These are phyloP conservation scores for Platanthera guangdongensis DNA, from an alignment of 106 monocot species.

Conservation along the genomic window DNA sequence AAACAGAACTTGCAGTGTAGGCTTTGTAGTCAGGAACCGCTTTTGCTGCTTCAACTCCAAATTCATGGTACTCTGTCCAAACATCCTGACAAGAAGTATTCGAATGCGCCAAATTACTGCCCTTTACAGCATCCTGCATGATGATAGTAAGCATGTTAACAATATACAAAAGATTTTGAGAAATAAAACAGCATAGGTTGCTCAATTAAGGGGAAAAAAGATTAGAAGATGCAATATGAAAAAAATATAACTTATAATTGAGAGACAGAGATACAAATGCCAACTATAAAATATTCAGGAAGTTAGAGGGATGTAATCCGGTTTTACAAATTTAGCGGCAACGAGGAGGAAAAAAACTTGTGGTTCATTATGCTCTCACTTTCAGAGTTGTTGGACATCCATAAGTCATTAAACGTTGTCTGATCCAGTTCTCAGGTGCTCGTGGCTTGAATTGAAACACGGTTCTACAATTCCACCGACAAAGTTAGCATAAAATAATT, in stretches of 20 bases:
- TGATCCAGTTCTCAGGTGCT: no score
- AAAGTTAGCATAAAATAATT: no score
- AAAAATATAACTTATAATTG: background rate
- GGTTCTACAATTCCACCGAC: no score
- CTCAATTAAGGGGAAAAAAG: background rate
- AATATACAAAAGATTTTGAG: background rate
- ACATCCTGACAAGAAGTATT: slow-evolving; percentile 76
- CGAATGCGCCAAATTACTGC: slow-evolving; percentile 41
- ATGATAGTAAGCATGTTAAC: background rate
- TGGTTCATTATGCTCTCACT: no score
- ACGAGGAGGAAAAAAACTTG: no score
- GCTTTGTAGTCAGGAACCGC: slow-evolving; percentile 87
- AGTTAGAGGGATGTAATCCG: no score
- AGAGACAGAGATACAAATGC: background rate
- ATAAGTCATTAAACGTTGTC: no score
- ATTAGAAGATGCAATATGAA: background rate
- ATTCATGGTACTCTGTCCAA: slow-evolving; percentile 94
- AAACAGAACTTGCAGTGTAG: slow-evolving; percentile 58
- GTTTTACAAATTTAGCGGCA: no score
- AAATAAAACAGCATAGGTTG: background rate
- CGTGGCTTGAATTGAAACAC: no score
- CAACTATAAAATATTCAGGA: background rate
- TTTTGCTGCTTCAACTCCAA: slow-evolving; percentile 77
- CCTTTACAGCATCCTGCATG: slow-evolving; percentile 77
- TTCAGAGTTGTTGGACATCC: no score